Evolutionary conservation across 1,284 basidiomycete species (phyloP), one percentile per base, ranked within the genome.

Genomic region (Golubevia pallescens): DNA sequence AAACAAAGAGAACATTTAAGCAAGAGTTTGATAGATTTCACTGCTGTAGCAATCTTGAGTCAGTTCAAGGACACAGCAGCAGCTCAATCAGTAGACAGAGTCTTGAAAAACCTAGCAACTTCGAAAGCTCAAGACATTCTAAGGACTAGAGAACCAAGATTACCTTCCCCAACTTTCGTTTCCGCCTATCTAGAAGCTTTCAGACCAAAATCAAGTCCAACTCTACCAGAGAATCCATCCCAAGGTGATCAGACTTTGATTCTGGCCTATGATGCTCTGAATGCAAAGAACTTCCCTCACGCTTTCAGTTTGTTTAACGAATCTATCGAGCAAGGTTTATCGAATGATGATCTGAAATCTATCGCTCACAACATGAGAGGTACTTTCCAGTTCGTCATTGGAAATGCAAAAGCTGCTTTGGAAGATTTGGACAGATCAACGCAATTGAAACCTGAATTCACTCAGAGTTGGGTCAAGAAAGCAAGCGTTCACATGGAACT

Each of bases 401-500:
- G 92, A 63, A 92, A 97, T 75, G 90, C 95, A 28, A 86, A 88
- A 1, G 92, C 91, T n/a, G 94, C 96, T 57, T 93, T 95, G 83
- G 89, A 87, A 2, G 96, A 98, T 85, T 88, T 99, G 55, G 89
- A 93, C 69, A 90, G 91, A 77, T 92, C 92, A 65, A 89, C 97
- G 62, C 87, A 90, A 67, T 87, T 97, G 24, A 87, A 89, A 52
- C 93, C 94, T 0, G 87, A 89, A 16, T 91, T 93, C 76, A 93
- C 94, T 0, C 96, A 98, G 87, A 92, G 91, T 73, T 91, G 94
- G 88, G 95, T 99, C 76, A 99, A 99, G 89, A 92, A 99, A 77
- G 97, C 97, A 6, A 94, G 92, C 77, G 95, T 99, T 57, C 90
- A 97, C 87, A 98, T 99, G 95, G 97, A 99, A 86, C 91, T 97